A percentile compares a stretch with the other conserved stretches of the same genome.
These are phyloP conservation scores for Gossypium armourianum DNA, from an alignment of 441 rosid species.

Conservation along the genomic window DNA sequence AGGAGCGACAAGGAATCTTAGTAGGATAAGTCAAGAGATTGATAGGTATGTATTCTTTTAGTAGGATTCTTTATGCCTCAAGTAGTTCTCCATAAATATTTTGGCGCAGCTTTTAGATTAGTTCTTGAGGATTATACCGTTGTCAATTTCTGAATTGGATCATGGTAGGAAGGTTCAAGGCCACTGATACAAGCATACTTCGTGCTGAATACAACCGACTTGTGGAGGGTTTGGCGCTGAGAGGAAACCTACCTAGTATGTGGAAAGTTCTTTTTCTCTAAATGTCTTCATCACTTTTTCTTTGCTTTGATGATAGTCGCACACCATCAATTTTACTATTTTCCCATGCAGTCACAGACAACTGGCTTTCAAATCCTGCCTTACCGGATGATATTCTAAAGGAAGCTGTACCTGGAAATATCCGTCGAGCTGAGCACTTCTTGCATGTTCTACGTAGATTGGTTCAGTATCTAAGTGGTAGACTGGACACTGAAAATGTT, in stretches of 20 bases:
- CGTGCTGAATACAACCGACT: slow-evolving; percentile 83
- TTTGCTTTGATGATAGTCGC: slow-evolving; percentile 9
- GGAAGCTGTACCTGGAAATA: slow-evolving; percentile 95
- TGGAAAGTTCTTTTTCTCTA: slow-evolving; percentile 4
- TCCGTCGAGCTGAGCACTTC: slow-evolving; percentile 87
- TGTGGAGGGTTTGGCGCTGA: slow-evolving; percentile 76
- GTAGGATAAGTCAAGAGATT: slow-evolving; percentile 59
- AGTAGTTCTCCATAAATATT: not conserved
- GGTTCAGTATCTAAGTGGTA: slow-evolving; percentile 64
- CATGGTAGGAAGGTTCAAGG: slow-evolving; percentile 98
- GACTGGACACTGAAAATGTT: slow-evolving; percentile 70
- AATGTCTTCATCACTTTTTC: not conserved
- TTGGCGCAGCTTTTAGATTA: slow-evolving; percentile 10
- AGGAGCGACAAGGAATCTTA: slow-evolving; percentile 79
- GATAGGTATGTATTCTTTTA: slow-evolving; percentile 42
- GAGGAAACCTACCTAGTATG: slow-evolving; percentile 75
- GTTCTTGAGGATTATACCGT: slow-evolving; percentile 1
- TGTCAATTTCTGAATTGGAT: slow-evolving; percentile 13
- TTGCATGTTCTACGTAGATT: slow-evolving; percentile 73
- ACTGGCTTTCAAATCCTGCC: slow-evolving; percentile 96
- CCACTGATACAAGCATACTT: slow-evolving; percentile 74
- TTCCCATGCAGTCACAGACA: slow-evolving; percentile 43
- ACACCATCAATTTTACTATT: not conserved
- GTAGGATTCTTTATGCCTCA: not conserved
- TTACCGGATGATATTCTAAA: slow-evolving; percentile 82